Conservation (phyloP, 2,329 filamentous ascomycete species). For the Alternaria atra region DNA sequence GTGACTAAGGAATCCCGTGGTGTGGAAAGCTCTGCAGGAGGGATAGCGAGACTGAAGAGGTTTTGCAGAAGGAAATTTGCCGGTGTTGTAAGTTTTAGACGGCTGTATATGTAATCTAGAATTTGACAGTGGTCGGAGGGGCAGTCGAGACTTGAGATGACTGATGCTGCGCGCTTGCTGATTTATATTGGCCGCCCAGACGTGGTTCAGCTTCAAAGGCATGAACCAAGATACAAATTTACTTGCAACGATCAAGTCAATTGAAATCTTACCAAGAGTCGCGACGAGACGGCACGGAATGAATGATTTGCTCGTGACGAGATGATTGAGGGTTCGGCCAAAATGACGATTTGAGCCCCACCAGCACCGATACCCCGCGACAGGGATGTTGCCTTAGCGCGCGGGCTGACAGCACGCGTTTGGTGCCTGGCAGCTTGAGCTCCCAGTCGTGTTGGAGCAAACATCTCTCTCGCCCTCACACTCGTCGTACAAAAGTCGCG, state of each 20-base stretch:
- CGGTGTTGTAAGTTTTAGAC: conserved; percentile 5
- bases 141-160: conserved; percentile 36
- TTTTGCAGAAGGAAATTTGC: conserved; percentile 1
- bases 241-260: background rate
- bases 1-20: conserved; percentile 11
- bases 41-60: background rate
- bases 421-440: conserved; percentile 13
- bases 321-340: conserved; percentile 1
- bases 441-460: conserved; percentile 3
- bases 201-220: conserved; percentile 16
- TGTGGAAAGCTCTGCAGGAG: conserved; percentile 11
- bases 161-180: conserved; percentile 40
- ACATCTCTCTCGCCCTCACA: conserved; percentile 3
- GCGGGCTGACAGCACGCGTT: conserved; percentile 14
- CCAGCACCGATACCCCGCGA: conserved; percentile 20
- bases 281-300: background rate
- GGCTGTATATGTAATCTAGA: conserved; percentile 13
- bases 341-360: conserved; percentile 18
- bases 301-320: conserved; percentile 16
- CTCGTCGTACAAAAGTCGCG: background rate
- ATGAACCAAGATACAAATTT: conserved; percentile 19
- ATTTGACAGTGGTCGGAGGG: conserved; percentile 27
- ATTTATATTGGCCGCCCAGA: conserved; percentile 29
- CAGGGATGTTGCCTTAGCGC: conserved; percentile 19
- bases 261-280: background rate